These are phyloP conservation scores for Jatropha multifida DNA, from an alignment of 441 rosid genomes.

Conservation along the genomic window DNA sequence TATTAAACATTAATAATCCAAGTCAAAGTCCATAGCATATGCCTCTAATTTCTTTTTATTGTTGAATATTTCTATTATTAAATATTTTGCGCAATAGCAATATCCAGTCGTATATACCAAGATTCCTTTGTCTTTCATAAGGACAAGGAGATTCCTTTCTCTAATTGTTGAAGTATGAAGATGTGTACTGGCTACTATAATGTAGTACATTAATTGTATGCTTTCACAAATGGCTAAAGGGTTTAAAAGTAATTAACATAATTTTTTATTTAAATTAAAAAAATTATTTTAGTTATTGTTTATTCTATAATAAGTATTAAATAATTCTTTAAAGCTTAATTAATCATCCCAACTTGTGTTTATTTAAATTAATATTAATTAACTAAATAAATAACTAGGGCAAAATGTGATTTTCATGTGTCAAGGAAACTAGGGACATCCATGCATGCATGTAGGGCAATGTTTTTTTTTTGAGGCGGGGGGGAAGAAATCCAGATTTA, in stretches of 20 bases:
- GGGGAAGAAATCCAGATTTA: too few species aligned
- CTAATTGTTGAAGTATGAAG: background rate
- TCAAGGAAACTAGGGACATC: too few species aligned
- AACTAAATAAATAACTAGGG: too few species aligned
- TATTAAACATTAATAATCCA: constrained; percentile 23
- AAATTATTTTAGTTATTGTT: too few species aligned
- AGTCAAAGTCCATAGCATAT: constrained; percentile 32
- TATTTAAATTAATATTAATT: background rate
- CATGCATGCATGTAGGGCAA: too few species aligned
- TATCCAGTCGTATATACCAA: constrained; percentile 28
- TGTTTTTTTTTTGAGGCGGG: too few species aligned
- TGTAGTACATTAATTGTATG: background rate
- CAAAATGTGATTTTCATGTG: too few species aligned
- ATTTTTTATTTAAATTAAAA: too few species aligned
- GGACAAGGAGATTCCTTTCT: constrained; percentile 31
- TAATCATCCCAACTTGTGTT: background rate
- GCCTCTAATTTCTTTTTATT: background rate
- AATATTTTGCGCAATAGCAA: background rate
- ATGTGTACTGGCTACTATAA: background rate
- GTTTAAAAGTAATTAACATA: too few species aligned
- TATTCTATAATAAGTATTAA: too few species aligned
- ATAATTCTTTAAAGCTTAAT: too few species aligned
- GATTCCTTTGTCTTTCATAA: constrained; percentile 23
- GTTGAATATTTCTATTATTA: constrained; percentile 3
- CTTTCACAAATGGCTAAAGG: too few species aligned